These are phyloP conservation scores for Phytopythium aichiense DNA, from an alignment of 352 stramenopile genomes.

Conservation along the genomic window DNA sequence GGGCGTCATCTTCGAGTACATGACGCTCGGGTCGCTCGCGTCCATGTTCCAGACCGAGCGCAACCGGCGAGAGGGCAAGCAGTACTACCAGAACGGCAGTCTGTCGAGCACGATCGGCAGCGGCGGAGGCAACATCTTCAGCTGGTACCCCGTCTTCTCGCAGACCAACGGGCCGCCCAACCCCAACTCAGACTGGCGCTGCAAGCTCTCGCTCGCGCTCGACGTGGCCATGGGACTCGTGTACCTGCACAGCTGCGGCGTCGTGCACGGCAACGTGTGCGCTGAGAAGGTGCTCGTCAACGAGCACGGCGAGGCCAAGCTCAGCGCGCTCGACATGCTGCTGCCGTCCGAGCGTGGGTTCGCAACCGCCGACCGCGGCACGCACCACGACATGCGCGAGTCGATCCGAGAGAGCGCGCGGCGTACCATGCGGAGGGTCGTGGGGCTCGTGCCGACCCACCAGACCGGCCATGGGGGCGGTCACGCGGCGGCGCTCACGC, in stretches of 20 bases:
- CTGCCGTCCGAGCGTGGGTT: conserved; percentile 21
- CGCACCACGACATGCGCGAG: conserved; percentile 19
- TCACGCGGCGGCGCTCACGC: conserved; percentile 6
- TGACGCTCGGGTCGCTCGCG: conserved; percentile 58
- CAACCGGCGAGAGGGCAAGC: conserved; percentile 50
- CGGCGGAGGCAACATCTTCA: conserved; percentile 44
- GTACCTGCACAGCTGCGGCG: conserved; percentile 63
- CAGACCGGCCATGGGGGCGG: background rate
- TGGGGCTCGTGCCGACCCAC: conserved; percentile 3
- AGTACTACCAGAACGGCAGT: conserved; percentile 32
- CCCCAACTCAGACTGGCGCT: conserved; percentile 48
- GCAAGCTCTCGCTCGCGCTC: conserved; percentile 73
- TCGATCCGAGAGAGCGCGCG: conserved; percentile 46
- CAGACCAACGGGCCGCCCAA: conserved; percentile 35
- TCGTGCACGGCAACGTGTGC: conserved; percentile 56
- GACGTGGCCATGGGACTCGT: conserved; percentile 78
- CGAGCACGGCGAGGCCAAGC: conserved; percentile 68
- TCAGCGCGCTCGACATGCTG: conserved; percentile 64
- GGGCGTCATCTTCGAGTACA: conserved; percentile 73
- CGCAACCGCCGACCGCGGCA: conserved; percentile 4
- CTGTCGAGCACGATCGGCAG: conserved; percentile 29
- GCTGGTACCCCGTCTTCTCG: conserved; percentile 45
- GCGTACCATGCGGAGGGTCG: background rate
- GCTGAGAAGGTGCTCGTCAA: conserved; percentile 71
- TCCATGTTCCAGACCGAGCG: conserved; percentile 55